Conservation (phyloP, 2,329 filamentous ascomycete genomes). For the Fusarium sp. region DNA sequence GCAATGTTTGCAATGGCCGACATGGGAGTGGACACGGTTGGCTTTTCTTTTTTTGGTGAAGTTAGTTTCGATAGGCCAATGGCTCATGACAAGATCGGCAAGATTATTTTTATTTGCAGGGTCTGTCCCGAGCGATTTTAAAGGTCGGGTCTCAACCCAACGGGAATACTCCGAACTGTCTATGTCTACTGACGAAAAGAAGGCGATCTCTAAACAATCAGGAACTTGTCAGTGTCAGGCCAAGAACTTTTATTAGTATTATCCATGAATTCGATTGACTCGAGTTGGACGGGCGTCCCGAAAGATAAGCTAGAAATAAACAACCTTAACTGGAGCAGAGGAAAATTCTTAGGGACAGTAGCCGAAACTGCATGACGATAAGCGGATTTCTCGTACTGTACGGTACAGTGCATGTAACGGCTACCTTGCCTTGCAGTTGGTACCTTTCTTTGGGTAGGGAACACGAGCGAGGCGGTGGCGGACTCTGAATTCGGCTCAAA, state of each 20-base stretch:
- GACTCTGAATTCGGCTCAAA: conserved; percentile 44
- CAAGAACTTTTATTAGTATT: conserved; percentile 2
- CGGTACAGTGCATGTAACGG: conserved; percentile 14
- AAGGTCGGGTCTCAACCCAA: conserved; percentile 10
- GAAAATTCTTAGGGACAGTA: conserved; percentile 22
- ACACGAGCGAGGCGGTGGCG: conserved; percentile 45
- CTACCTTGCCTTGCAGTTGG: background rate
- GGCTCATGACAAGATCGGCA: conserved; percentile 36
- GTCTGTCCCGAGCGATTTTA: conserved; percentile 32
- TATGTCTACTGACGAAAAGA: background rate
- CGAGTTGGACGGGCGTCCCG: conserved; percentile 33
- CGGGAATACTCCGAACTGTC: background rate
- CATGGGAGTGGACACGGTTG: conserved; percentile 29
- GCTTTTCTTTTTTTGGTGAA: conserved; percentile 14
- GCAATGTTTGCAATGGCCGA: conserved; percentile 30
- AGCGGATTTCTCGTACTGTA: conserved; percentile 36
- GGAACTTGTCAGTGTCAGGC: background rate
- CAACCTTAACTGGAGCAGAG: conserved; percentile 9
- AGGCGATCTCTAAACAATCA: conserved; percentile 1
- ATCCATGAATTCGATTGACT: conserved; percentile 24
- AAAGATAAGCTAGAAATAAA: conserved; percentile 39
- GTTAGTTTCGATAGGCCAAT: conserved; percentile 42
- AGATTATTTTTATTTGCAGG: conserved; percentile 30
- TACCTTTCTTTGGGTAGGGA: conserved; percentile 5
- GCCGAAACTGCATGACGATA: conserved; percentile 33